Conservation (phyloP, 192 early-diverging fungal genomes). For the Funneliformis geosporum region DNA sequence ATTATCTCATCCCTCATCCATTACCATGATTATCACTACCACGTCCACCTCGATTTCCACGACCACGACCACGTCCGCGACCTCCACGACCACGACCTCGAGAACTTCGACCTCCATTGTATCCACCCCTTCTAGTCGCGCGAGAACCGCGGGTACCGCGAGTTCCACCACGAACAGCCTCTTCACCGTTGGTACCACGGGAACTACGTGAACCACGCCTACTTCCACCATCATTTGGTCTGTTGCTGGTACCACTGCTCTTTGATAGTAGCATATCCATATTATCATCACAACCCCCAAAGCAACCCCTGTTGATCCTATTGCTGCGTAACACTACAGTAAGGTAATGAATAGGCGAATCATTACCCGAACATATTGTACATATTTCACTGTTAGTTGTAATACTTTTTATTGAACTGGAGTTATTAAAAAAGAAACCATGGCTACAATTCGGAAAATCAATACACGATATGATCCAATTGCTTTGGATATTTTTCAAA, state of each 20-base stretch:
- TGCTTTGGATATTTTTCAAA: background rate
- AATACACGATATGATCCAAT: background rate
- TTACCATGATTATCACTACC: background rate
- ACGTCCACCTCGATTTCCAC: background rate
- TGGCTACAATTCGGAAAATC: background rate
- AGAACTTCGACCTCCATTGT: background rate
- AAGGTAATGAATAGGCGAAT: background rate
- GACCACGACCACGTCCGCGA: no score
- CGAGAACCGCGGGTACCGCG: background rate
- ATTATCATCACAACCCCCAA: background rate
- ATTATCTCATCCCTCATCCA: background rate
- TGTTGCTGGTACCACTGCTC: background rate
- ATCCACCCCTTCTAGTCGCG: background rate
- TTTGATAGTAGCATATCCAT: background rate
- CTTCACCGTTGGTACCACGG: background rate
- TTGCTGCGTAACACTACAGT: slow-evolving; percentile 20
- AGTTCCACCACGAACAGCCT: background rate
- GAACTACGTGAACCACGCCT: background rate
- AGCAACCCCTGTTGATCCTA: slow-evolving; percentile 11
- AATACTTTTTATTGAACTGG: background rate
- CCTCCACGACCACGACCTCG: no score
- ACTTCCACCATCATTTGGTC: background rate
- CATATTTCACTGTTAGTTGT: background rate
- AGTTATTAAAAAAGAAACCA: background rate
- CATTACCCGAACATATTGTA: background rate